Conservation (phyloP, 2,329 filamentous ascomycete species). For the Pestalotiopsis sp. region DNA sequence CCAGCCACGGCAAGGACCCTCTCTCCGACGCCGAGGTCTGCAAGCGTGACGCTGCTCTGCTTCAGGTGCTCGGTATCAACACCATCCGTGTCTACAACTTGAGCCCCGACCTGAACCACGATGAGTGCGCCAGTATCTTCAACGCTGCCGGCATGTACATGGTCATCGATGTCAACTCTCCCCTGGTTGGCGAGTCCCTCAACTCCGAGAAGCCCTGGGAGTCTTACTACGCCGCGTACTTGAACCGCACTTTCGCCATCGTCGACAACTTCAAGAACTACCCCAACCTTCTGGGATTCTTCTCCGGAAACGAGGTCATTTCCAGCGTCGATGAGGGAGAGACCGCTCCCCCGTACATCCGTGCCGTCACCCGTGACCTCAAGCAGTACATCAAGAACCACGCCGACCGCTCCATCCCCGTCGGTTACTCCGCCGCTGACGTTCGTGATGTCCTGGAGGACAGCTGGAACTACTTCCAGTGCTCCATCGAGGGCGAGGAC, state of each 20-base stretch:
- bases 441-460: slow-evolving; percentile 75
- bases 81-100: slow-evolving; percentile 73
- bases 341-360: slow-evolving; percentile 69
- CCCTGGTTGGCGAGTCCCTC: slow-evolving; percentile 60
- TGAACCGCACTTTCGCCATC: slow-evolving; percentile 69
- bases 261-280: slow-evolving; percentile 70
- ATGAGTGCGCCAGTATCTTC: slow-evolving; percentile 69
- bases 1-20: slow-evolving; percentile 56
- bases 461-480: slow-evolving; percentile 77
- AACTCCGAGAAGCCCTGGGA: slow-evolving; percentile 58
- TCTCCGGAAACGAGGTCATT: slow-evolving; percentile 37
- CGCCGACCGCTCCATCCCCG: slow-evolving; percentile 68
- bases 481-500: slow-evolving; percentile 56
- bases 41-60: slow-evolving; percentile 66
- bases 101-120: slow-evolving; percentile 67
- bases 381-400: slow-evolving; percentile 80
- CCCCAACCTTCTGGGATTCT: slow-evolving; percentile 68
- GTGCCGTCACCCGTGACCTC: slow-evolving; percentile 77
- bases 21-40: slow-evolving; percentile 62
- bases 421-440: slow-evolving; percentile 81
- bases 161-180: slow-evolving; percentile 71
- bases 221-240: slow-evolving; percentile 61
- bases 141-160: slow-evolving; percentile 72
- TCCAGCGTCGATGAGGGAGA: slow-evolving; percentile 64
- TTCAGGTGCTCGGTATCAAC: slow-evolving; percentile 68